These are phyloP conservation scores for Stemphylium lycopersici DNA, from an alignment of 2,329 filamentous ascomycete species.

Conservation along the genomic window DNA sequence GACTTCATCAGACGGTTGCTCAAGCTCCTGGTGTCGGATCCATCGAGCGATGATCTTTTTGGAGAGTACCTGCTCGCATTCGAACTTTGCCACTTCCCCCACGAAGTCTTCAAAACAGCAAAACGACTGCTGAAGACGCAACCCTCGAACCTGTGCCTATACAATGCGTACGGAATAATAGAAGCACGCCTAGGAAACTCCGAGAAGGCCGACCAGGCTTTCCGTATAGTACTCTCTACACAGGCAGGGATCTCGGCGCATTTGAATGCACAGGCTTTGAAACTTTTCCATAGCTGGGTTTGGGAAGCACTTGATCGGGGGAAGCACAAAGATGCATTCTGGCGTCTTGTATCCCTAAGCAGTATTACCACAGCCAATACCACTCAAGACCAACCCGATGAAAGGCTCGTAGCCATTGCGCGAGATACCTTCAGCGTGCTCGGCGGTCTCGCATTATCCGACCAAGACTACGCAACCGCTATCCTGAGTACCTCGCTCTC, in stretches of 20 bases:
- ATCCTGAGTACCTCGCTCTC: conserved; percentile 65
- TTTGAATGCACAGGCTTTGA: conserved; percentile 55
- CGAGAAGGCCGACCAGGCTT: conserved; percentile 67
- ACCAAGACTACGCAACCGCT: conserved; percentile 51
- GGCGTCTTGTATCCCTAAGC: conserved; percentile 41
- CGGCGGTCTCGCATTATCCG: conserved; percentile 63
- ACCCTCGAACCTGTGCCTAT: conserved; percentile 69
- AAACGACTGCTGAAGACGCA: conserved; percentile 75
- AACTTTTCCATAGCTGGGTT: conserved; percentile 65
- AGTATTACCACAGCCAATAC: conserved; percentile 15
- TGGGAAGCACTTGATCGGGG: conserved; percentile 68
- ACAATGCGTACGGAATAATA: conserved; percentile 78
- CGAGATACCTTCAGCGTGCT: conserved; percentile 18
- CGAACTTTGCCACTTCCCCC: conserved; percentile 62
- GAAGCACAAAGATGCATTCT: conserved; percentile 42
- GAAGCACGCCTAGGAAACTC: conserved; percentile 66
- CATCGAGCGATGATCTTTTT: conserved; percentile 54
- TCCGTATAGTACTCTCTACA: conserved; percentile 70
- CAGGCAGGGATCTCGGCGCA: conserved; percentile 54
- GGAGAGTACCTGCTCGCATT: conserved; percentile 75
- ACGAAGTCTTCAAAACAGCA: conserved; percentile 68
- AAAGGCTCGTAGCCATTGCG: conserved; percentile 23
- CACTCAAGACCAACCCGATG: conserved; percentile 11
- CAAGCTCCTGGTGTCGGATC: conserved; percentile 60
- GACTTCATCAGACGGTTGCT: conserved; percentile 51